Evolutionary conservation across 1,284 basidiomycete species (phyloP), one percentile per base, ranked within the genome.

Genomic region (Sanghuangporus sanghuang): DNA sequence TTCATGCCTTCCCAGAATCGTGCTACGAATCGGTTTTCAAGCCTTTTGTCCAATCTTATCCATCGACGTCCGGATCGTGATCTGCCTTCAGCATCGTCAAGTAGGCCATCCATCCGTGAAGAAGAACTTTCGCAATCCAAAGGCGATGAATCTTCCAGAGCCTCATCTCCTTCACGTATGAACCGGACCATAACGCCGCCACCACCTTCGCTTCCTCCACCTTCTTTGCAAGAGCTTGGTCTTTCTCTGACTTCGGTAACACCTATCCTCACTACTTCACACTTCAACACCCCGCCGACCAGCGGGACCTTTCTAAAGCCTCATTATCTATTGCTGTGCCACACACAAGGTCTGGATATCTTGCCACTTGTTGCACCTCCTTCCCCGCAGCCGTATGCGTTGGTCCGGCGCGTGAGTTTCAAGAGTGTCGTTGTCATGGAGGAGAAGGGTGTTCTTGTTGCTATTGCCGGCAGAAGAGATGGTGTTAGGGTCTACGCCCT

Each of bases 361-460:
- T 76, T 93, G 27, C 89, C 90, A 2, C 77, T 93, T 32, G 73
- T 82, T 16, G 85, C 85, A 1, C 90, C 90, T 0, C 90, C 90
- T 4, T 79, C 84, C 14, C 80, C 81, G 6, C 87, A 89, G 69
- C 89, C 91, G 9, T 92, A 90, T 73, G 85, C 91, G 6, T 79
- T 93, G 48, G 86, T 93, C 21, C 83, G 90, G 35, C 81, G 90
- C 59, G 89, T 92, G 50, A 80, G 82, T 49, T 93, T 93, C 75
- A 92, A 92, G 72, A 85, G 83, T 64, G 86, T 93, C n/a, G 88
- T 93, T 0, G 86, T 93, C 16, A 93, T 93, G 90, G 91, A 93
- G 69, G 89, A 93, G 69, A 85, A 91, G 39, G 90, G 90, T 8
- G 90, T 93, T 1, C 76, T 93, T 21, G 90, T 93, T 12, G 90